Percentiles rank a stretch among this genome's conserved stretches.
phyloP scores from a whole-genome alignment of 108 stramenopile genomes.

The Cyclotella choctawhatcheeana region DNA sequence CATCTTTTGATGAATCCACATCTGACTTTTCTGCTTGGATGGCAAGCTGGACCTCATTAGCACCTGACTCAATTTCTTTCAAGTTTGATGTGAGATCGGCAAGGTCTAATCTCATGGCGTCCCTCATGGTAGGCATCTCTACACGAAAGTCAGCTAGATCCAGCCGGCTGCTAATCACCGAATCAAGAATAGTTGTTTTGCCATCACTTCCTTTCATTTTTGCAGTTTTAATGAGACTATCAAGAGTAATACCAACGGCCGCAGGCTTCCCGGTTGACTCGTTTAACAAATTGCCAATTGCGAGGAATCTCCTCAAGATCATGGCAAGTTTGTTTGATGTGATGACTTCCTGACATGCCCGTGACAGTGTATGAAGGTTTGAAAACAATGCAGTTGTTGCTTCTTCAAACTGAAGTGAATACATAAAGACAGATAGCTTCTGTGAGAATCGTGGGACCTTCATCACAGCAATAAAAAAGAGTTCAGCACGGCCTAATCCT shows the following conservation, averaged over 20 bases:
- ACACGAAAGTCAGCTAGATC: constrained; percentile 21
- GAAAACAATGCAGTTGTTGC: constrained; percentile 14
- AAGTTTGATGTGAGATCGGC: constrained; percentile 21
- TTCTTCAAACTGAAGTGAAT: constrained; percentile 45
- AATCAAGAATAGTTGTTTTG: constrained; percentile 54
- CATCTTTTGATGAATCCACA: constrained; percentile 9
- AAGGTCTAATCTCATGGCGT: constrained; percentile 36
- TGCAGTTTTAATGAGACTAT: constrained; percentile 47
- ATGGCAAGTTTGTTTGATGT: constrained; percentile 27
- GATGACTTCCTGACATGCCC: constrained; percentile 45
- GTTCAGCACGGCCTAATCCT: constrained; percentile 44
- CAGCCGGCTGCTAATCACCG: constrained; percentile 18
- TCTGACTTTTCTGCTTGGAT: constrained; percentile 42
- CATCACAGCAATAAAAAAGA: constrained; percentile 49
- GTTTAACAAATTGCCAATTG: constrained; percentile 56
- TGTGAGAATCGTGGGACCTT: constrained; percentile 32
- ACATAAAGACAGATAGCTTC: constrained; percentile 35
- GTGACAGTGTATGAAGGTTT: constrained; percentile 18
- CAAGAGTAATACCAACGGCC: constrained; percentile 49
- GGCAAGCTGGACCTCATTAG: constrained; percentile 19
- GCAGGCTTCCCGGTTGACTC: constrained; percentile 28
- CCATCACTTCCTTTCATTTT: constrained; percentile 51
- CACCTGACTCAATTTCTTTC: constrained; percentile 32
- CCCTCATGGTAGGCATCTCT: constrained; percentile 36
- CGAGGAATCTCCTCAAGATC: constrained; percentile 36